A percentile compares a stretch with the other conserved stretches of the same genome.
Conservation (phyloP, 1,284 basidiomycete genomes). For the Ceratobasidium sp. region DNA sequence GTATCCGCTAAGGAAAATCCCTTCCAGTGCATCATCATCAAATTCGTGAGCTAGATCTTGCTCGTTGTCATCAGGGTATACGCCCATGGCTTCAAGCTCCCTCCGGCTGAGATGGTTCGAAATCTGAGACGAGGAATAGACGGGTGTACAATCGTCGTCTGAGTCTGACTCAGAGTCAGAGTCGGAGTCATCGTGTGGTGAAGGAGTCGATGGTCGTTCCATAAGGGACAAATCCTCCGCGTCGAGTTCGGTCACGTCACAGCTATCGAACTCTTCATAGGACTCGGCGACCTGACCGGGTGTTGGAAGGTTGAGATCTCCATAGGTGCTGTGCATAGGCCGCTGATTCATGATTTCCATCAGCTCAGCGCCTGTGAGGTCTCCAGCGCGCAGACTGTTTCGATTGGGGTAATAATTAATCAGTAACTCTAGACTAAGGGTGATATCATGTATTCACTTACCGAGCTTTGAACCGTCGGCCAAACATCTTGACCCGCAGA, state of each 20-base stretch:
- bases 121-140: not conserved
- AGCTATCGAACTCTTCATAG: not conserved
- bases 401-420: not conserved
- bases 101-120: not conserved
- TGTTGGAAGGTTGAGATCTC: not conserved
- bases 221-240: conserved; percentile 1
- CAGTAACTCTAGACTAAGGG: not conserved
- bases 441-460: not conserved
- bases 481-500: conserved; percentile 8
- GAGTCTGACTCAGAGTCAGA: conserved; percentile 8
- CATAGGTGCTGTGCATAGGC: not conserved
- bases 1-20: too few relatives aligned
- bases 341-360: conserved; percentile 1
- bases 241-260: not conserved
- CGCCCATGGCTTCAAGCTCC: conserved; percentile 25
- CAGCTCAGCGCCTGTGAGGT: not conserved
- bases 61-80: conserved; percentile 15
- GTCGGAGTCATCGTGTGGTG: not conserved
- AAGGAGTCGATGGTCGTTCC: conserved; percentile 12
- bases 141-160: not conserved
- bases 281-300: not conserved
- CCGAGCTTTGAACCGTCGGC: not conserved
- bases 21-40: too few relatives aligned
- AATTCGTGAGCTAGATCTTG: too few relatives aligned
- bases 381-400: not conserved